These are phyloP conservation scores for Quercus gilva DNA, from an alignment of 306 rosid species.

Conservation along the genomic window DNA sequence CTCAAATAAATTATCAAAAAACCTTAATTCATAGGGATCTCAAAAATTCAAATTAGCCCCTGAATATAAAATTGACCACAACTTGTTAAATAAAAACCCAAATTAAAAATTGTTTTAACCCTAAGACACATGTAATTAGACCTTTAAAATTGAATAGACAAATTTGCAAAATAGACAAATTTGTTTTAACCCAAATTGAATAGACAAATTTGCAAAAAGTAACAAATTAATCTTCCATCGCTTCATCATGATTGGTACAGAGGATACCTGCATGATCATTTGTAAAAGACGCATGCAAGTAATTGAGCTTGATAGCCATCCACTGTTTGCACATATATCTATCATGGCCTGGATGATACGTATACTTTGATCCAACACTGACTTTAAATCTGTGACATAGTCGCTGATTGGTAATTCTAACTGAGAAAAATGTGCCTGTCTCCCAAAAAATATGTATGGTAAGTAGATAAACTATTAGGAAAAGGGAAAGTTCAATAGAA, in stretches of 20 bases:
- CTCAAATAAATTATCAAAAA: no score
- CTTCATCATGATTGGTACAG: not conserved
- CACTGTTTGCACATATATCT: constrained; percentile 93
- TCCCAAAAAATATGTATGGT: constrained; percentile 13
- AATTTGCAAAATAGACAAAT: no score
- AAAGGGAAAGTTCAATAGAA: constrained; percentile 7
- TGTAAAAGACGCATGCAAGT: constrained; percentile 95
- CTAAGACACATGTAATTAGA: no score
- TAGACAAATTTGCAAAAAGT: no score
- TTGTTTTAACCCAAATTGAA: no score
- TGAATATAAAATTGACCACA: no score
- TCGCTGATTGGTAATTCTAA: constrained; percentile 91
- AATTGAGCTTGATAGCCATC: constrained; percentile 90
- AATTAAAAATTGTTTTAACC: no score
- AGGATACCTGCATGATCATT: constrained; percentile 92
- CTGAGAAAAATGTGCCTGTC: constrained; percentile 91
- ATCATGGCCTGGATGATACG: constrained; percentile 98
- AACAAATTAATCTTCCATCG: no score
- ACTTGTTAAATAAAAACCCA: no score
- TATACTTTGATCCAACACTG: constrained; percentile 95
- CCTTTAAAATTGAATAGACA: no score
- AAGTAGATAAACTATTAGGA: constrained; percentile 21
- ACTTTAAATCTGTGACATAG: constrained; percentile 88
- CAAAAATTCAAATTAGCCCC: no score
- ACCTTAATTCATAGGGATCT: no score